These are phyloP conservation scores for Taiwanofungus camphoratus DNA, from an alignment of 1,284 basidiomycete species.

Conservation along the genomic window DNA sequence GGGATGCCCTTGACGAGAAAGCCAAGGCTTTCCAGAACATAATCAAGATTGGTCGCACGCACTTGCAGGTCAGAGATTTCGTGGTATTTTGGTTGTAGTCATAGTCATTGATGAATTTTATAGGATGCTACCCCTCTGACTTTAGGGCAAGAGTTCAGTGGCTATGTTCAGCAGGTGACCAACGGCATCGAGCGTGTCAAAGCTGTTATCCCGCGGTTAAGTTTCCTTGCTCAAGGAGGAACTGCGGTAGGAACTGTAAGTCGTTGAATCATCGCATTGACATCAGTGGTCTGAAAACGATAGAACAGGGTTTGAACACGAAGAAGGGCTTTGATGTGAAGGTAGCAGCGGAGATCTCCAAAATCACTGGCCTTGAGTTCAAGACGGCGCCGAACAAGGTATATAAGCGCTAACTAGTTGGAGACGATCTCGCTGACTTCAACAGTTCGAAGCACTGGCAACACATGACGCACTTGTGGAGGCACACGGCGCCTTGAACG, in stretches of 20 bases:
- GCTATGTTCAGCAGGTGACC: conserved; percentile 93
- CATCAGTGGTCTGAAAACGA: conserved; percentile 2
- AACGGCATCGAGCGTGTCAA: conserved; percentile 89
- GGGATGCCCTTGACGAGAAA: conserved; percentile 82
- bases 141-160: conserved; percentile 97
- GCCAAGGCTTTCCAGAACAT: conserved; percentile 80
- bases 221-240: conserved; percentile 93
- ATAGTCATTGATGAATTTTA: conserved; percentile 1
- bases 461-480: conserved; percentile 97
- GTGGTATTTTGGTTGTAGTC: conserved; percentile 5
- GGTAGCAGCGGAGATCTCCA: conserved; percentile 89
- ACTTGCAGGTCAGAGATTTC: conserved; percentile 62
- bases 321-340: conserved; percentile 95
- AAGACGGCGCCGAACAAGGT: conserved; percentile 98
- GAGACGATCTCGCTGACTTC: conserved; percentile 7
- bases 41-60: conserved; percentile 98
- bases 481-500: conserved; percentile 94
- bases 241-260: conserved; percentile 96
- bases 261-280: conserved; percentile 8
- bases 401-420: conserved; percentile 15
- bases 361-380: conserved; percentile 88
- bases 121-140: conserved; percentile 97
- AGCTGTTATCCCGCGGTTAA: conserved; percentile 81
- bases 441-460: conserved; percentile 93
- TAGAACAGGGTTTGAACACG: conserved; percentile 86